Percentiles rank a stretch among this genome's conserved stretches.
phyloP scores from a whole-genome alignment of 768 basidiomycete species.

The Lentinula raphanica region DNA sequence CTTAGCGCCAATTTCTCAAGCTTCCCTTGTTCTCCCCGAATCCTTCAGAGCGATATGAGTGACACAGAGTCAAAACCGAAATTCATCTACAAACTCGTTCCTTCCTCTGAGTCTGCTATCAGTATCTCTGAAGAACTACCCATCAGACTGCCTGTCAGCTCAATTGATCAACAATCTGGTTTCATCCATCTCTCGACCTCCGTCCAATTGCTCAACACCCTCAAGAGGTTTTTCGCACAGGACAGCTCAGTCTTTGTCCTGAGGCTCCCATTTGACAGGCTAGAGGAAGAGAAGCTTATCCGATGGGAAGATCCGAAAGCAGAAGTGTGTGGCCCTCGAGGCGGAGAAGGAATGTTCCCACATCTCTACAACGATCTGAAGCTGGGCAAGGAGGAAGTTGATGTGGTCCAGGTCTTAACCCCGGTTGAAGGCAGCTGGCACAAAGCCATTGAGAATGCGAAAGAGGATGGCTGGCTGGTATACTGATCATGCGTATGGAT shows the following conservation, averaged over 20 bases:
- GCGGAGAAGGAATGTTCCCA: conserved; percentile 45
- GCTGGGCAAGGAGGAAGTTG: conserved; percentile 41
- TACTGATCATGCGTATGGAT: neutral
- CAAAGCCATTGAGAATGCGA: conserved; percentile 15
- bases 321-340: conserved; percentile 36
- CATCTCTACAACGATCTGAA: conserved; percentile 46
- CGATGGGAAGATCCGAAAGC: conserved; percentile 46
- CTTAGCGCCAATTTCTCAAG: too few relatives aligned
- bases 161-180: conserved; percentile 38
- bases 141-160: conserved; percentile 41
- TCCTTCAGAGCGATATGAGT: neutral
- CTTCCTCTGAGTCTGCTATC: conserved; percentile 24
- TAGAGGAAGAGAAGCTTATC: conserved; percentile 29
- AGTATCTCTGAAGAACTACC: conserved; percentile 34
- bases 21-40: too few relatives aligned
- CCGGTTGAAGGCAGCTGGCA: conserved; percentile 28
- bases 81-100: conserved; percentile 61
- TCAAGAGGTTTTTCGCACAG: conserved; percentile 39
- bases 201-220: conserved; percentile 41
- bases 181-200: conserved; percentile 57
- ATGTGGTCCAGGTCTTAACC: conserved; percentile 29
- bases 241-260: conserved; percentile 37
- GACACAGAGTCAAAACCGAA: conserved; percentile 31
- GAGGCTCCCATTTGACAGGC: conserved; percentile 33
- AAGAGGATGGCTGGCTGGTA: conserved; percentile 1